Conservation (phyloP, 2,329 filamentous ascomycete species). For the Cladophialophora psammophila region DNA sequence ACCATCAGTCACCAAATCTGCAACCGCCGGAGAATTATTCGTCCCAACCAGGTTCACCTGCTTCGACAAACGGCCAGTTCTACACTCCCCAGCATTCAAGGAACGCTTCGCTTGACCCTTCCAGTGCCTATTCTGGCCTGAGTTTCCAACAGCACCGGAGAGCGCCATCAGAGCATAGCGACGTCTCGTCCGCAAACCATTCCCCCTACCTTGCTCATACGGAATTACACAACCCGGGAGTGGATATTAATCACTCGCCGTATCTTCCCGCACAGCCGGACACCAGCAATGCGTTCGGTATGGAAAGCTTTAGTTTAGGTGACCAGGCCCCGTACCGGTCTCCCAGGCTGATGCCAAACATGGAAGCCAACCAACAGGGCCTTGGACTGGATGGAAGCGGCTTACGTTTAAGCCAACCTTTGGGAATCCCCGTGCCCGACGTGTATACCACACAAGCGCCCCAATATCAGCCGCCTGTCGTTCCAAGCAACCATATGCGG, state of each 20-base stretch:
- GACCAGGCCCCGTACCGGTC: constrained; percentile 69
- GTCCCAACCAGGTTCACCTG: constrained; percentile 59
- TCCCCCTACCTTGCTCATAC: constrained; percentile 82
- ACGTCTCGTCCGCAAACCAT: constrained; percentile 82
- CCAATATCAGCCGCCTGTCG: constrained; percentile 51
- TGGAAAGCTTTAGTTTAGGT: constrained; percentile 81
- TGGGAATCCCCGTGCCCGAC: constrained; percentile 54
- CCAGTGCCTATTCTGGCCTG: constrained; percentile 63
- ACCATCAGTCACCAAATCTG: constrained; percentile 64
- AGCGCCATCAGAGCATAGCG: constrained; percentile 88
- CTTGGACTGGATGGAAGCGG: constrained; percentile 30
- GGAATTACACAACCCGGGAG: constrained; percentile 76
- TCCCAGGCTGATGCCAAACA: constrained; percentile 70
- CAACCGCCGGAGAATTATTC: constrained; percentile 62
- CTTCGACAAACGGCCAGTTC: constrained; percentile 60
- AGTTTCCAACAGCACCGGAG: constrained; percentile 83
- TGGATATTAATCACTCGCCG: constrained; percentile 76
- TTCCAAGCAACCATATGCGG: constrained; percentile 56
- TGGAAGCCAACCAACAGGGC: constrained; percentile 55
- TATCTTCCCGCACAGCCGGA: constrained; percentile 75
- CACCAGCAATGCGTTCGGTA: constrained; percentile 78
- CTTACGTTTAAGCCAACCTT: constrained; percentile 46
- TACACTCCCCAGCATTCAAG: constrained; percentile 65
- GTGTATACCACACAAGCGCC: constrained; percentile 54
- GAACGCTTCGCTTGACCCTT: constrained; percentile 67